phyloP scores from a whole-genome alignment of 768 basidiomycete genomes.

The Pleurotus salmoneostramineus region DNA sequence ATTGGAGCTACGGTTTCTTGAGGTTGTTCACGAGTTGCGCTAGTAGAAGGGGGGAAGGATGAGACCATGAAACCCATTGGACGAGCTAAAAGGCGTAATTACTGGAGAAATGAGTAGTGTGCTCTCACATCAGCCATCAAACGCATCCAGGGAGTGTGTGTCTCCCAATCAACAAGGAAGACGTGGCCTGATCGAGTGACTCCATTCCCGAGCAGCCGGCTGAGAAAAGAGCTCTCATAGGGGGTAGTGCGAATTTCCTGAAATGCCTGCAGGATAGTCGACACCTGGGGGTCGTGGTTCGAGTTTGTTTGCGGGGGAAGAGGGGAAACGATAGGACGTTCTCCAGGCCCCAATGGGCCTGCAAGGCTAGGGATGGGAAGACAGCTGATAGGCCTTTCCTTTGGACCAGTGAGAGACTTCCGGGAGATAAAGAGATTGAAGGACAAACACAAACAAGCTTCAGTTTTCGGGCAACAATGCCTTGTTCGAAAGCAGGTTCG shows the following conservation, averaged over 20 bases:
- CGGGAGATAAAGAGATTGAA: neutral
- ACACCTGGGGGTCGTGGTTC: constrained; percentile 24
- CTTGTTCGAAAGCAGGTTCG: constrained; percentile 19
- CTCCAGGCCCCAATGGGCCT: constrained; percentile 8
- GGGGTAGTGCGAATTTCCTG: constrained; percentile 56
- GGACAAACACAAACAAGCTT: constrained; percentile 37
- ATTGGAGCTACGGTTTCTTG: constrained; percentile 48
- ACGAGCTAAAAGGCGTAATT: constrained; percentile 3
- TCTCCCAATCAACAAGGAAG: constrained; percentile 66
- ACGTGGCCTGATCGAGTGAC: constrained; percentile 34
- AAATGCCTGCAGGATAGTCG: constrained; percentile 45
- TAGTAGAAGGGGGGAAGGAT: constrained; percentile 20
- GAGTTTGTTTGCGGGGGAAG: constrained; percentile 18
- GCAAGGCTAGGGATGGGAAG: neutral
- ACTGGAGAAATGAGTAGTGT: constrained; percentile 65
- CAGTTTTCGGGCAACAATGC: constrained; percentile 38
- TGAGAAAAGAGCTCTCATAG: constrained; percentile 62
- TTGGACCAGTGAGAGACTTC: neutral
- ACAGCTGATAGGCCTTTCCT: constrained; percentile 28
- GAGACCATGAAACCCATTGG: constrained; percentile 5
- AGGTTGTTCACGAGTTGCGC: constrained; percentile 50
- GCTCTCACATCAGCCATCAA: constrained; percentile 70
- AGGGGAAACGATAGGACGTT: constrained; percentile 30
- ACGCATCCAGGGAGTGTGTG: constrained; percentile 65
- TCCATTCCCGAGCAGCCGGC: constrained; percentile 40